Evolutionary conservation across 2,329 filamentous ascomycete species (phyloP).

Genomic region (Penicillium capsulatum): DNA sequence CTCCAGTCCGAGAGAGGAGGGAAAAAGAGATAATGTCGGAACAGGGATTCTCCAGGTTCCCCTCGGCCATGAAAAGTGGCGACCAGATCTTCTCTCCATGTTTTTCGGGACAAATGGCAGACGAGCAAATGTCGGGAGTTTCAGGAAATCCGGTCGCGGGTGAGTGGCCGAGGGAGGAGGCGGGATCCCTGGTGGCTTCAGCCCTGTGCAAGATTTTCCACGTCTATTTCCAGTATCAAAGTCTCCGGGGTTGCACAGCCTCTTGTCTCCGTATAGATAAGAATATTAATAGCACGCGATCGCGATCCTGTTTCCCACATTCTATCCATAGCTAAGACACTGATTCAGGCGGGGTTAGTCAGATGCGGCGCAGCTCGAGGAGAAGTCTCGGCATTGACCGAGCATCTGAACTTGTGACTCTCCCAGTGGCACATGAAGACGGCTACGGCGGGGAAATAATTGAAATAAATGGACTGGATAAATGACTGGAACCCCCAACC

Average conservation of each 20-base stretch:
- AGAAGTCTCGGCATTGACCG: no score
- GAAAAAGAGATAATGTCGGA: not conserved
- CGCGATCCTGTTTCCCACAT: no score
- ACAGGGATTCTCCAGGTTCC: constrained; percentile 17
- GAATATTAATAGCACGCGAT: not conserved
- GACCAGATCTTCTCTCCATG: constrained; percentile 13
- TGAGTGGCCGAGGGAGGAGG: constrained; percentile 14
- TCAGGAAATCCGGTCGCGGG: constrained; percentile 26
- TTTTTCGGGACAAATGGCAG: constrained; percentile 21
- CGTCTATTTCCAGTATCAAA: not conserved
- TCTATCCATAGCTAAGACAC: no score
- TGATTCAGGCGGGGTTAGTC: no score
- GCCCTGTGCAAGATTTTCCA: constrained; percentile 16
- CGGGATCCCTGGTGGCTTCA: constrained; percentile 19
- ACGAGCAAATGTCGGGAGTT: constrained; percentile 26
- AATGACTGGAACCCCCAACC: constrained; percentile 2
- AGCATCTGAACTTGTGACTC: no score
- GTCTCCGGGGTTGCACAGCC: constrained; percentile 8
- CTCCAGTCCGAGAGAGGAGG: not conserved
- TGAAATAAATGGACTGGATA: no score
- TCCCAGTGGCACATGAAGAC: no score
- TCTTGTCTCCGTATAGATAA: not conserved
- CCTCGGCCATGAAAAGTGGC: constrained; percentile 15
- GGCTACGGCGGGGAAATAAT: no score
- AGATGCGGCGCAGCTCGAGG: no score